phyloP scores from a whole-genome alignment of 2,329 filamentous ascomycete genomes.

The Stagonosporopsis vannaccii region DNA sequence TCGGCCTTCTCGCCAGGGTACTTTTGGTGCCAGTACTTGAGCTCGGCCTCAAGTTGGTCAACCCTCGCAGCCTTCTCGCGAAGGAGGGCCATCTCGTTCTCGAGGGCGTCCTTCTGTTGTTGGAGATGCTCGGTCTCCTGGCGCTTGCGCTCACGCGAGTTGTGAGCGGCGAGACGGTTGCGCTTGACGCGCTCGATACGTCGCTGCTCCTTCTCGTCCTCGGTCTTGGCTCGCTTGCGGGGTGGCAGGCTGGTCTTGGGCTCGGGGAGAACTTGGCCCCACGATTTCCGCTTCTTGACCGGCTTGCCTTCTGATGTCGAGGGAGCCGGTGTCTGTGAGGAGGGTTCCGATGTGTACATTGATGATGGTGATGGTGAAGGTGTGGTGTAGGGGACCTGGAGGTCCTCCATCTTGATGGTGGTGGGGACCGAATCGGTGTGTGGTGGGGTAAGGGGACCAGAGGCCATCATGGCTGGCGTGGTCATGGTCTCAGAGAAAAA shows the following conservation, averaged over 20 bases:
- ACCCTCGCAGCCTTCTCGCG: slow-evolving; percentile 58
- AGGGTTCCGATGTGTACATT: slow-evolving; percentile 25
- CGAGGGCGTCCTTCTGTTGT: slow-evolving; percentile 68
- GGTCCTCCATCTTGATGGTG: slow-evolving; percentile 54
- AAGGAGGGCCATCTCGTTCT: slow-evolving; percentile 67
- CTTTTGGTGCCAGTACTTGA: slow-evolving; percentile 48
- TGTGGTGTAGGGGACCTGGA: slow-evolving; percentile 39
- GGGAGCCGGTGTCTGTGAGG: slow-evolving; percentile 28
- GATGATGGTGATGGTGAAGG: slow-evolving; percentile 32
- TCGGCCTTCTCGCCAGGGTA: slow-evolving; percentile 40
- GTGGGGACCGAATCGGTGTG: slow-evolving; percentile 34
- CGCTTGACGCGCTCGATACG: slow-evolving; percentile 96
- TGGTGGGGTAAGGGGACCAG: slow-evolving; percentile 32
- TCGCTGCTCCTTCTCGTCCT: slow-evolving; percentile 98
- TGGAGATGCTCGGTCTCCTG: slow-evolving; percentile 86
- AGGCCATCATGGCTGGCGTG: slow-evolving; percentile 35
- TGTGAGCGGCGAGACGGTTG: slow-evolving; percentile 94
- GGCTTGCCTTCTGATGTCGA: slow-evolving; percentile 60
- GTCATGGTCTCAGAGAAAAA: slow-evolving; percentile 34
- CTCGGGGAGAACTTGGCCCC: slow-evolving; percentile 95
- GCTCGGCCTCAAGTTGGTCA: slow-evolving; percentile 58
- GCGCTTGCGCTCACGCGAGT: slow-evolving; percentile 91
- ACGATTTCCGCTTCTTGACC: slow-evolving; percentile 95
- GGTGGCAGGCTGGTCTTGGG: slow-evolving; percentile 96
- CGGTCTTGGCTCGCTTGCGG: slow-evolving; percentile 96